A percentile compares a stretch with the other conserved stretches of the same genome.
These are phyloP conservation scores for Trichoderma citrinoviride DNA, from an alignment of 2,329 filamentous ascomycete species.

Conservation along the genomic window DNA sequence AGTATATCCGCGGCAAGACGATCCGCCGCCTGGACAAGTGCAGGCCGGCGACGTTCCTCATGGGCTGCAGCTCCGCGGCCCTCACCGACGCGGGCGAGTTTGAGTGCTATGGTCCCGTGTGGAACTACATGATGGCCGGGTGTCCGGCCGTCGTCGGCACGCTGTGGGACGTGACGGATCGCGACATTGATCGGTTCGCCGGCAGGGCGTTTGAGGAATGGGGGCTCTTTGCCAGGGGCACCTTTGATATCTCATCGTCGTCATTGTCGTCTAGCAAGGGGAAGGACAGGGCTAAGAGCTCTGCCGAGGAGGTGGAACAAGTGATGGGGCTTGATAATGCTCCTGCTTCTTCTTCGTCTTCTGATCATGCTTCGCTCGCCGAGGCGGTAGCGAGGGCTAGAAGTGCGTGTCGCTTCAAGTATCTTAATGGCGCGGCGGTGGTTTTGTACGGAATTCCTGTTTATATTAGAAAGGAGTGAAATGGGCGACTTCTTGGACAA, in stretches of 20 bases:
- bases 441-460: conserved; percentile 95
- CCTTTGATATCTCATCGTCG: conserved; percentile 36
- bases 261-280: conserved; percentile 23
- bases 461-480: conserved; percentile 55
- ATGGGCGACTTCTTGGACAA: neutral
- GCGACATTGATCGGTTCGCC: conserved; percentile 93
- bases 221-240: conserved; percentile 64
- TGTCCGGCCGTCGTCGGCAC: conserved; percentile 85
- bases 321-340: neutral
- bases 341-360: too few relatives aligned
- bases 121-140: conserved; percentile 88
- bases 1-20: conserved; percentile 85
- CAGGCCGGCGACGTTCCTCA: conserved; percentile 75
- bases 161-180: conserved; percentile 96
- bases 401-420: conserved; percentile 79
- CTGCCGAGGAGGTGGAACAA: conserved; percentile 26
- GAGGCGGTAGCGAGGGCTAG: conserved; percentile 76
- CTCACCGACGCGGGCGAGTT: conserved; percentile 78
- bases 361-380: conserved; percentile 54
- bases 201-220: conserved; percentile 76
- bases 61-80: conserved; percentile 88
- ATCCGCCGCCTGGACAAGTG: conserved; percentile 76
- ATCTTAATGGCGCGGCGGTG: conserved; percentile 89
- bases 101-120: conserved; percentile 84
- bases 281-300: conserved; percentile 31